Evolutionary conservation across 257 asterid genomes (phyloP), one percentile per base, ranked within the genome.

Genomic region (Anisodus tanguticus): DNA sequence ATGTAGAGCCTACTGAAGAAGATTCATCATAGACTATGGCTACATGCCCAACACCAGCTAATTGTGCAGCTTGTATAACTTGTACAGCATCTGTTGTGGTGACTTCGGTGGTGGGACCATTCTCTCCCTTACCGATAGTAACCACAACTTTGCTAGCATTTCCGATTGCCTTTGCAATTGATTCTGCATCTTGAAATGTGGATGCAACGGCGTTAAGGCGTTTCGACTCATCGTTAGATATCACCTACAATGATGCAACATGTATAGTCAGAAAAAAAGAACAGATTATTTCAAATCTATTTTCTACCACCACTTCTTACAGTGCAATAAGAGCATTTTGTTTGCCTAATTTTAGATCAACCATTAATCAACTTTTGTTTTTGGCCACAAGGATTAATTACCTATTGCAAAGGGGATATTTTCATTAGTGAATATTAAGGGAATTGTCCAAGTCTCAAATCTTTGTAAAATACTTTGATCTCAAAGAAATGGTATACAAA

Each of bases 81-180:
- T 88, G 93, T 86, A 96, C 83, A 57, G 98, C 99, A 62, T 96
- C 95, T 7, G 90, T n/a, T 3, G 87, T 76, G 76, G 97, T 88
- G 71, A 94, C 98, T 89, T 88, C 91, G 16, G 89, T 69, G 13
- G 84, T 85, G 0, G 95, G 94, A 41, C 98, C 98, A n/a, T 94
- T 87, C 91, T 96, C 99, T 8, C 80, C 85, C 3, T 90, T 88
- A 47, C 98, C 95, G 49, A 96, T 89, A 10, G 98, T 93, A 57
- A 96, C 95, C 3, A 96, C 99, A 5, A 96, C 98, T 91, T 96
- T 96, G 92, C 95, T 88, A 53, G 99, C 98, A 53, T 90, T 96
- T 66, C 99, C 99, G 4, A 96, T 94, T 16, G 98, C 98, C 83
- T 92, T 94, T 4, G 99, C 99, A 8, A 96, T 93, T 11, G 98